Evolutionary conservation across 2,329 filamentous ascomycete species (phyloP), one percentile per base, ranked within the genome.

Genomic region (Diplodia scrobiculata): DNA sequence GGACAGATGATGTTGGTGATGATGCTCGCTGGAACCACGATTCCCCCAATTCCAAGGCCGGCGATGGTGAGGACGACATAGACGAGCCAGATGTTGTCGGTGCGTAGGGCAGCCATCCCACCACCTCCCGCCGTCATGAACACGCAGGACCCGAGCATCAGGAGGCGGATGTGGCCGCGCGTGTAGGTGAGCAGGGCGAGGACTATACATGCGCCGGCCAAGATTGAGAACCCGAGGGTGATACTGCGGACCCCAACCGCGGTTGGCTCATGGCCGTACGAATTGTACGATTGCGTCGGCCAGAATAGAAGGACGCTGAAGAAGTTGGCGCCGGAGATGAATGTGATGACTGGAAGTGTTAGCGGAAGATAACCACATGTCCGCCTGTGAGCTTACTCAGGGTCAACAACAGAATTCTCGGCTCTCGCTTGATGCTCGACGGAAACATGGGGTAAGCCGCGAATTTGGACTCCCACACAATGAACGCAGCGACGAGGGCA

Each of bases 1-100:
- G 87, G 86, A 68, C 86, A 88, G 70, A 89, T 86, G 71, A 89
- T 88, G 4, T 85, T 87, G 9, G 85, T 85, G 67, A 89, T 87
- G 68, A 89, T 86, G 13, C 51, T 55, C 19, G 74, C 73, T 2
- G 75, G 75, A 0, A 77, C 75, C 0, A 77, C 69, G 0, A 77
- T 72, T 21, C 74, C 75, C 27, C 77, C 78, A 1, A 79, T 71
- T 45, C 77, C 77, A 29, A 79, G 75, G 1, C 73, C 73, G 6
- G 77, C 75, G 9, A 78, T 67, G 14, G 74, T 73, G 4, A 73
- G 73, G 1, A 77, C 55, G 0, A 69, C 73, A 5, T 76, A 69
- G 1, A 72, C 70, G 10, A 73, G 66, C 59, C 68, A 73, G 36
- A 72, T 70, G 54, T 77, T 77, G 0, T 75, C 71, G 2, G 75